phyloP scores from a whole-genome alignment of 805 yeast species.

The Lipomyces lipofer region DNA sequence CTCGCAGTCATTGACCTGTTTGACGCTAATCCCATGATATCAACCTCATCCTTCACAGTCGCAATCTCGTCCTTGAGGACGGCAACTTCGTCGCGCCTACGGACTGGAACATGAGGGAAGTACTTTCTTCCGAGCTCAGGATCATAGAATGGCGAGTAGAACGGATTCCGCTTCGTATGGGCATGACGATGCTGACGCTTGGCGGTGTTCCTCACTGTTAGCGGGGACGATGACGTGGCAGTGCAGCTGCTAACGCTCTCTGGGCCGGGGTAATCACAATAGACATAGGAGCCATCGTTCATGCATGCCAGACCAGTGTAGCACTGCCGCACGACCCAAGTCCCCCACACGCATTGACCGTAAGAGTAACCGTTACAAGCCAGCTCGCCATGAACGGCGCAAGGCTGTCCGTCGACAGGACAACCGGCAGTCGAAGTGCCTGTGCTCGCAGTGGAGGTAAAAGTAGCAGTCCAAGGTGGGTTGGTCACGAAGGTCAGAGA shows the following conservation, averaged over 20 bases:
- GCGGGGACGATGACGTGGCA: slow-evolving; percentile 35
- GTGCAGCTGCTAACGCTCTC: slow-evolving; percentile 39
- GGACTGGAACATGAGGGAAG: slow-evolving; percentile 27
- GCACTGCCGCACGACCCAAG: slow-evolving; percentile 38
- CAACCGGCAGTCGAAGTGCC: slow-evolving; percentile 9
- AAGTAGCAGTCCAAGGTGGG: slow-evolving; percentile 11
- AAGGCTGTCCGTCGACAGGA: slow-evolving; percentile 32
- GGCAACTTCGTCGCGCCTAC: not conserved
- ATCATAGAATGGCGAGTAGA: slow-evolving; percentile 8
- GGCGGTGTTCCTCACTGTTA: not conserved
- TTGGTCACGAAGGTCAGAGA: slow-evolving; percentile 9
- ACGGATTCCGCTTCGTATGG: slow-evolving; percentile 48
- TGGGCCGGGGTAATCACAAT: slow-evolving; percentile 36
- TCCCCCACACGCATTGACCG: slow-evolving; percentile 35
- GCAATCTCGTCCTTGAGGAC: slow-evolving; percentile 7
- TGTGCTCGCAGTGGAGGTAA: not conserved
- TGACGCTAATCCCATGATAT: not conserved
- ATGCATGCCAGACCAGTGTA: slow-evolving; percentile 38
- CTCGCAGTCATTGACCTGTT: not conserved
- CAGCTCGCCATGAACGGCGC: slow-evolving; percentile 35
- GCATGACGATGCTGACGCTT: not conserved
- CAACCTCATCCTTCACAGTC: not conserved
- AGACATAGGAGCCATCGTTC: slow-evolving; percentile 28
- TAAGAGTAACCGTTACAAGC: slow-evolving; percentile 35
- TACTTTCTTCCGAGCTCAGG: slow-evolving; percentile 18